A percentile compares a stretch with the other conserved stretches of the same genome.
These are phyloP conservation scores for Aureobasidium mangrovei DNA, from an alignment of 2,329 filamentous ascomycete species.

Conservation along the genomic window DNA sequence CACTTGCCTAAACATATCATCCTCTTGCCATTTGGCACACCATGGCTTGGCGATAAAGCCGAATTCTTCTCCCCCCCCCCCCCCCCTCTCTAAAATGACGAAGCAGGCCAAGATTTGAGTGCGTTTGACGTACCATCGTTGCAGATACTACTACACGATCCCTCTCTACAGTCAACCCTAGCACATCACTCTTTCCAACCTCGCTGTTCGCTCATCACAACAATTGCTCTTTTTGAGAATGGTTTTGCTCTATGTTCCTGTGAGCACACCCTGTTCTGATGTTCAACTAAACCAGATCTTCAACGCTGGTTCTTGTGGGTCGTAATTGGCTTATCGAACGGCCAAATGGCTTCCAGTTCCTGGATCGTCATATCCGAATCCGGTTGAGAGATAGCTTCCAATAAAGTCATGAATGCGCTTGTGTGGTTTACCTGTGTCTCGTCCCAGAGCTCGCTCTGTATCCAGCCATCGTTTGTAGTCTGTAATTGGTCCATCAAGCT, in stretches of 20 bases:
- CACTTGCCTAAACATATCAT: neutral
- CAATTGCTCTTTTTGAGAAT: neutral
- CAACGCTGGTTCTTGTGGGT: constrained; percentile 3
- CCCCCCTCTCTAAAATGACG: neutral
- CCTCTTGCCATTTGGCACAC: neutral
- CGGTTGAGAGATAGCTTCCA: constrained; percentile 3
- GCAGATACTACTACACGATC: neutral
- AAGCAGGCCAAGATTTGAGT: neutral
- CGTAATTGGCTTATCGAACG: constrained; percentile 8
- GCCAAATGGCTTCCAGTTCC: constrained; percentile 10
- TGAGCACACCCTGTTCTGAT: neutral
- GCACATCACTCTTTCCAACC: neutral
- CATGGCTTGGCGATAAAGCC: neutral
- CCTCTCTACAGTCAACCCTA: neutral
- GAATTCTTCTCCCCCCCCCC: neutral
- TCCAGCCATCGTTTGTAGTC: constrained; percentile 6
- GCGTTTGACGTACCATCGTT: neutral
- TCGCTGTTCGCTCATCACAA: neutral
- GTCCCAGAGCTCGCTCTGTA: constrained; percentile 7
- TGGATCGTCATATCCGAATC: constrained; percentile 9
- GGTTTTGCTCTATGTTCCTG: neutral
- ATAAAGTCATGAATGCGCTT: constrained; percentile 3
- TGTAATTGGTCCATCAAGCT: constrained; percentile 5
- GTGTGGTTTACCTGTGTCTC: constrained; percentile 3
- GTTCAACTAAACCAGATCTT: constrained; percentile 1